Evolutionary conservation across 257 asterid species (phyloP), one percentile per base, ranked within the genome.

Genomic region (Striga asiatica): DNA sequence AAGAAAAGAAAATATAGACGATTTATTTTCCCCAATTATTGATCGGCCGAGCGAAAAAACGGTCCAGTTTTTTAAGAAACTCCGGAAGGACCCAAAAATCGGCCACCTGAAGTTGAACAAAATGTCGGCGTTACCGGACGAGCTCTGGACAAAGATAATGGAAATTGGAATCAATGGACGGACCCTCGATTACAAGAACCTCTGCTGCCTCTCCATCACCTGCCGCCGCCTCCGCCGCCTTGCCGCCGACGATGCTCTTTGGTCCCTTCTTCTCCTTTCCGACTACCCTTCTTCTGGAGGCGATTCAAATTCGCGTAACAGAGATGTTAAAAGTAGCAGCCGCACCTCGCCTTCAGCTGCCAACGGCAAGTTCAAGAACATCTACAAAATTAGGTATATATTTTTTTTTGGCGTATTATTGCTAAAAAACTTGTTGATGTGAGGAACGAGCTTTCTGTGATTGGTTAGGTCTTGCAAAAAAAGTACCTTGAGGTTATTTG

Each of bases 101-200:
- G n/a, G 39, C 10, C 16, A n/a, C 35, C 24, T 45, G 65, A 62
- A 61, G 19, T 12, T 5, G 61, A 25, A 55, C 51, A 50, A 3
- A 4, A 72, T 72, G 81, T 72, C 81, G 76, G 56, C 41, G 56
- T 66, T 89, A 13, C 95, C 95, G 3, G 94, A 89, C 65, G 97
- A 85, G 66, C 54, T 89, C 39, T 85, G 94, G 95, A 50, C 79
- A 45, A 69, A 79, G 66, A 77, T 89, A 8, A 41, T 88, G 57
- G 91, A 88, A 74, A 67, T 73, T 12, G 97, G 95, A 62, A 56
- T 78, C n/a, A 66, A 65, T 53, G 16, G 41, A 20, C 71, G 74
- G 35, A 54, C 46, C 29, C 63, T 88, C 24, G 77, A 51, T 67
- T 72, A 63, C 81, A 77, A 60, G 67, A 73, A 46, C 49, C 70